Percentiles rank a stretch among this genome's conserved stretches.
These are phyloP conservation scores for Diaporthe sp. DNA, from an alignment of 2,329 filamentous ascomycete species.

Conservation along the genomic window DNA sequence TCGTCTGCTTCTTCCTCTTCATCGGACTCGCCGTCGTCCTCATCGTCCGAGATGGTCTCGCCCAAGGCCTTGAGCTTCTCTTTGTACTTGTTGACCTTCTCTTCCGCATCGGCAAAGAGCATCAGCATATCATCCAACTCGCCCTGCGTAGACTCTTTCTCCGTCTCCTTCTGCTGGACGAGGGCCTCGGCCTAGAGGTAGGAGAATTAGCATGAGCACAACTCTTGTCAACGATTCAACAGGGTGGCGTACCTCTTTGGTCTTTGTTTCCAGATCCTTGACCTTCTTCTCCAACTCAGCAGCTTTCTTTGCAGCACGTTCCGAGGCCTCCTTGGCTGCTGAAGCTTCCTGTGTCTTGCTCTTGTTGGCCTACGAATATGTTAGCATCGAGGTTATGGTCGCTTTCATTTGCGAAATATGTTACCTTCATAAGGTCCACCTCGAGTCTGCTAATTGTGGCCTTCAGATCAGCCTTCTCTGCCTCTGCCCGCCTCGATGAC, in stretches of 20 bases:
- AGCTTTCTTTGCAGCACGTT: constrained; percentile 59
- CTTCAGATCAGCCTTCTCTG: constrained; percentile 71
- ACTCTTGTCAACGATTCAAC: too few species aligned
- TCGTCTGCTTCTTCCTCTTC: constrained; percentile 66
- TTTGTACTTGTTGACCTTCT: constrained; percentile 81
- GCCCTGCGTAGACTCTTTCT: constrained; percentile 71
- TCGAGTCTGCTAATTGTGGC: constrained; percentile 70
- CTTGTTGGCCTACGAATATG: constrained; percentile 62
- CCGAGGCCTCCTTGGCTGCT: constrained; percentile 51
- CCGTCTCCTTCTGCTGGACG: constrained; percentile 65
- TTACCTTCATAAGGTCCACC: constrained; percentile 69
- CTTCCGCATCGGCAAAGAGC: constrained; percentile 83
- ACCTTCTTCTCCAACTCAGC: constrained; percentile 45
- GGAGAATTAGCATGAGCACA: neutral
- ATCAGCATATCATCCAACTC: constrained; percentile 86
- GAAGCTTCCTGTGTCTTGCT: constrained; percentile 70
- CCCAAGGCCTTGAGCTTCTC: constrained; percentile 74
- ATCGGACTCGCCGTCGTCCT: constrained; percentile 71
- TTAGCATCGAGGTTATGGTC: constrained; percentile 35
- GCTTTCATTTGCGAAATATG: neutral
- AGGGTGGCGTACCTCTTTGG: constrained; percentile 39
- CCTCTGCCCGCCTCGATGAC: constrained; percentile 61
- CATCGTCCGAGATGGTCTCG: constrained; percentile 79
- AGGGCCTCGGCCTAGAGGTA: constrained; percentile 45
- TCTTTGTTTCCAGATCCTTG: constrained; percentile 38